Conservation (phyloP, 345 rosid species). For the Theobroma cacao region DNA sequence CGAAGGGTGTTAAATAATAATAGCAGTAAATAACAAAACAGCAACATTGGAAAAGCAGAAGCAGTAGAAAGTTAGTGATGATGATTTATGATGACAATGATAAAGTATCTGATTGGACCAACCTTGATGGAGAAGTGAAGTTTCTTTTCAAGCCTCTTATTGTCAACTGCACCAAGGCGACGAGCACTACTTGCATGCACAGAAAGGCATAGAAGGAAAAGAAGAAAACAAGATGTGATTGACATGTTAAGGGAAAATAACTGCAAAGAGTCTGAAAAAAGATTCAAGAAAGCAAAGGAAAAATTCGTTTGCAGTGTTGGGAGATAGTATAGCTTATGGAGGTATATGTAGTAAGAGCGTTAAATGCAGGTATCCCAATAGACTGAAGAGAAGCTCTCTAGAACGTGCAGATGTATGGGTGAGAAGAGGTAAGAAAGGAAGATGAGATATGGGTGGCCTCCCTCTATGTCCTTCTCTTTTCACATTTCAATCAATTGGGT, state of each 20-base stretch:
- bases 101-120: not conserved
- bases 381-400: constrained; percentile 18
- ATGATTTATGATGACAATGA: not conserved
- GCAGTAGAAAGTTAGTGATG: too few species aligned
- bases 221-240: constrained; percentile 31
- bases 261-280: not conserved
- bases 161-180: constrained; percentile 27
- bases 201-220: constrained; percentile 33
- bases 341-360: constrained; percentile 40
- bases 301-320: not conserved
- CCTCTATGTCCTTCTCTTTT: constrained; percentile 36
- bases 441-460: constrained; percentile 42
- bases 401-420: constrained; percentile 64
- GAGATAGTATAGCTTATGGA: constrained; percentile 10
- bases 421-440: constrained; percentile 28
- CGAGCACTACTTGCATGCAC: constrained; percentile 50
- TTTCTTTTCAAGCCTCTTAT: constrained; percentile 26
- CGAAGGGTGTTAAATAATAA: not conserved
- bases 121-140: constrained; percentile 31
- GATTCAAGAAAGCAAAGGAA: not conserved
- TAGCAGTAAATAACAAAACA: not conserved
- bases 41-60: not conserved
- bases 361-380: constrained; percentile 41
- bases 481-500: constrained; percentile 31
- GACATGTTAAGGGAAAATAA: constrained; percentile 23